Percentiles rank a stretch among this genome's conserved stretches.
phyloP scores from a whole-genome alignment of 257 asterid species.

The Rubia yunnanensis region DNA sequence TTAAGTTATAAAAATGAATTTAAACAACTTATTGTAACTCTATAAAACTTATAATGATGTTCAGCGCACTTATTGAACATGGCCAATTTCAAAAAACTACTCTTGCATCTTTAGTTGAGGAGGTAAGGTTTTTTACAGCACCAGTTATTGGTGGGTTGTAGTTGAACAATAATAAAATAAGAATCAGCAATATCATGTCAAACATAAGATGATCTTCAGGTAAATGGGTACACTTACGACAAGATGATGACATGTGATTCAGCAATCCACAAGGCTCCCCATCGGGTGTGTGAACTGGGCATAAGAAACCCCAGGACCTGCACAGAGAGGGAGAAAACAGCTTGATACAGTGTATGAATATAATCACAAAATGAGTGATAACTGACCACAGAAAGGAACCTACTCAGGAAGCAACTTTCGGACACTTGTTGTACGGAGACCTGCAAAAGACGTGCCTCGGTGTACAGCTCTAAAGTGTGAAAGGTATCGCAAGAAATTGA shows the following conservation, averaged over 20 bases:
- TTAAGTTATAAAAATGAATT: not conserved
- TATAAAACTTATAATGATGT: not conserved
- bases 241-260: constrained; percentile 84
- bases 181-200: not conserved
- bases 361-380: not conserved
- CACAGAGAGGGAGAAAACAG: not conserved
- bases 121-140: not conserved
- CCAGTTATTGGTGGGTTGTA: not conserved
- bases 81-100: not conserved
- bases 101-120: not conserved
- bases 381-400: constrained; percentile 20
- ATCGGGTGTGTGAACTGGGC: constrained; percentile 99
- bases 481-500: constrained; percentile 81
- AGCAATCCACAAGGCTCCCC: constrained; percentile 98
- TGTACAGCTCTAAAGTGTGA: constrained; percentile 97
- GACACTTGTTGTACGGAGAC: constrained; percentile 95
- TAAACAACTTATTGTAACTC: not conserved
- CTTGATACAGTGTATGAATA: not conserved
- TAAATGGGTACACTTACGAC: constrained; percentile 56
- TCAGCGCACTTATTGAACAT: too few species aligned
- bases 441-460: constrained; percentile 95
- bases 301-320: constrained; percentile 97
- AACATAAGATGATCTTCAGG: not conserved
- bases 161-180: too few species aligned
- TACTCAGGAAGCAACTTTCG: constrained; percentile 98